Percentiles rank a stretch among this genome's conserved stretches.
Conservation (phyloP, 2,329 filamentous ascomycete species). For the Neurospora crassa region DNA sequence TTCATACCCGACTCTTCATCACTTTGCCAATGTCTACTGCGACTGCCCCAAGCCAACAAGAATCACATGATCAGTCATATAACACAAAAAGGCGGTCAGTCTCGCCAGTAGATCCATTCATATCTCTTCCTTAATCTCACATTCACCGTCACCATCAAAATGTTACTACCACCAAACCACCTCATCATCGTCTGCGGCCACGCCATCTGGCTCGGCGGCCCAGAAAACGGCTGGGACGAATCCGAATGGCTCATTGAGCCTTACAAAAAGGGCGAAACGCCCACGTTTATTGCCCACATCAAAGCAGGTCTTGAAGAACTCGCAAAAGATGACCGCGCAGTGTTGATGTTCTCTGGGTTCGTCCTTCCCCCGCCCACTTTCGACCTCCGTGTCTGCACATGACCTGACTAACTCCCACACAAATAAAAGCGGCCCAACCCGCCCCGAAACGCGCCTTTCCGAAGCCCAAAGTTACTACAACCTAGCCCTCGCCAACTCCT, state of each 20-base stretch:
- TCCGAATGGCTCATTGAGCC: constrained; percentile 62
- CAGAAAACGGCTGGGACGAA: constrained; percentile 41
- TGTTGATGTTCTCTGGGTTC: constrained; percentile 68
- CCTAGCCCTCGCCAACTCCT: constrained; percentile 36
- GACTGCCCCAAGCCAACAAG: neutral
- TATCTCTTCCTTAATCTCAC: neutral
- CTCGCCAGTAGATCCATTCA: neutral
- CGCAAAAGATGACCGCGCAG: constrained; percentile 31
- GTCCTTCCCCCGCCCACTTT: neutral
- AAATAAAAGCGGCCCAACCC: constrained; percentile 48
- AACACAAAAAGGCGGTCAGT: constrained; percentile 9
- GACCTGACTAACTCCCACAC: neutral
- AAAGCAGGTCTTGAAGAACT: constrained; percentile 51
- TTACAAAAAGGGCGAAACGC: constrained; percentile 70
- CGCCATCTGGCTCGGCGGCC: constrained; percentile 61
- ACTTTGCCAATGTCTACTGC: neutral
- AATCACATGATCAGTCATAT: constrained; percentile 19
- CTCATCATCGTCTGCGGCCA: constrained; percentile 80
- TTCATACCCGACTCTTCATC: constrained; percentile 8
- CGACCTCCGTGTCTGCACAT: neutral
- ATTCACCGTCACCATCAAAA: neutral
- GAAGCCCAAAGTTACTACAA: constrained; percentile 57
- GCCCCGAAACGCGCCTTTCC: constrained; percentile 41
- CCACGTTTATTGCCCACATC: constrained; percentile 71
- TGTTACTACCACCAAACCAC: constrained; percentile 31